phyloP scores from a whole-genome alignment of 73 alveolate species.

The Paraurostyla sp. region DNA sequence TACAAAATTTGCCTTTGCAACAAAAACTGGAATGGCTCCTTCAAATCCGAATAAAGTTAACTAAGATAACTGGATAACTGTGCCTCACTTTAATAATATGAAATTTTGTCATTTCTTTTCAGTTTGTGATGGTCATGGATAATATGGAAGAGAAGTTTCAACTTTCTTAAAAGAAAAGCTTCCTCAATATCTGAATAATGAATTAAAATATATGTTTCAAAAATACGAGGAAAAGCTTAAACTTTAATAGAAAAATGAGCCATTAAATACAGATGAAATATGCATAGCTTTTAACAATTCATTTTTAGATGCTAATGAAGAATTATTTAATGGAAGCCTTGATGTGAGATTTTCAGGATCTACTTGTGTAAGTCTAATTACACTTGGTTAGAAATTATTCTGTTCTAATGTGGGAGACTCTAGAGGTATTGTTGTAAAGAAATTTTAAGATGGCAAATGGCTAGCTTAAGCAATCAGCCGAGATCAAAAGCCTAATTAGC shows the following conservation, averaged over 20 bases:
- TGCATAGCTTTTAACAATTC: constrained; percentile 36
- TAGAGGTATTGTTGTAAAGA: constrained; percentile 86
- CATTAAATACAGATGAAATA: constrained; percentile 39
- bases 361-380: constrained; percentile 37
- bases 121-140: constrained; percentile 81
- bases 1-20: constrained; percentile 66
- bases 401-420: constrained; percentile 96
- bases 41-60: constrained; percentile 59
- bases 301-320: constrained; percentile 55
- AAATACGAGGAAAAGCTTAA: constrained; percentile 22
- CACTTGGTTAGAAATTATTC: constrained; percentile 56
- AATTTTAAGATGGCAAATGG: constrained; percentile 9
- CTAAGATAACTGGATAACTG: constrained; percentile 65
- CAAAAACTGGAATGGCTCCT: constrained; percentile 68
- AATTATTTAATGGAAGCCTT: background rate
- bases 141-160: constrained; percentile 74
- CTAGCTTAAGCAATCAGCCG: constrained; percentile 49
- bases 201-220: constrained; percentile 25
- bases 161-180: constrained; percentile 53
- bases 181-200: constrained; percentile 50
- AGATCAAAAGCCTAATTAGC: constrained; percentile 57
- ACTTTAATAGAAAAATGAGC: background rate
- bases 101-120: constrained; percentile 69
- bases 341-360: constrained; percentile 69
- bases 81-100: constrained; percentile 43